Evolutionary conservation across 768 basidiomycete species (phyloP).

Genomic region (Crepidotus variabilis): DNA sequence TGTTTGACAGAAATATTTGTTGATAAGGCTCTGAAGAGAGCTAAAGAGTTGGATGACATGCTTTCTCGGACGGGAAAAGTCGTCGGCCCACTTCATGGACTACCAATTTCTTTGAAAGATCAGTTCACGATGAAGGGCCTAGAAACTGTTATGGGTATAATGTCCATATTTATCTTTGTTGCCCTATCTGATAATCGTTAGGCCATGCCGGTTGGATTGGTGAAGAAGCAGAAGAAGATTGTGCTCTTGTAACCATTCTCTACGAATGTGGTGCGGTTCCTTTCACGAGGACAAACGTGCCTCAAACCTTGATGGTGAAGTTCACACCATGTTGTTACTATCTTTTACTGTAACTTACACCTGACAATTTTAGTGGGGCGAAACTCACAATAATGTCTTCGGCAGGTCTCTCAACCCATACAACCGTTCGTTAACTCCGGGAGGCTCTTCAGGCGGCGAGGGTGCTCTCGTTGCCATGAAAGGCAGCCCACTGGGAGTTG

Average conservation of each 20-base stretch:
- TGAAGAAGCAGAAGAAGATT: conserved; percentile 50
- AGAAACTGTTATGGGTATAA: conserved; percentile 62
- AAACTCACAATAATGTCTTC: conserved; percentile 60
- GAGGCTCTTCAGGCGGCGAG: conserved; percentile 69
- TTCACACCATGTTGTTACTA: neutral
- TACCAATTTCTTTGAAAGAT: conserved; percentile 43
- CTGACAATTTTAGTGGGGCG: conserved; percentile 35
- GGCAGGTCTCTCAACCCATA: conserved; percentile 61
- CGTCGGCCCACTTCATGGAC: conserved; percentile 71
- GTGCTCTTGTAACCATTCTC: conserved; percentile 65
- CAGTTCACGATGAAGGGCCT: conserved; percentile 66
- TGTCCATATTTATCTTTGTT: neutral
- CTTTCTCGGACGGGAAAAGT: conserved; percentile 58
- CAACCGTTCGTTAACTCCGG: conserved; percentile 51
- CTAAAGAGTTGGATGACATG: conserved; percentile 62
- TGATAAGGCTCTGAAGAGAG: conserved; percentile 61
- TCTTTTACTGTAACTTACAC: neutral
- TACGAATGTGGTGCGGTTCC: conserved; percentile 64
- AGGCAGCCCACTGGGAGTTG: conserved; percentile 58
- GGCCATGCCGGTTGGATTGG: conserved; percentile 77
- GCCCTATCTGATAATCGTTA: conserved; percentile 13
- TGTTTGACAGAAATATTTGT: conserved; percentile 85
- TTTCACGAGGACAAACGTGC: conserved; percentile 73
- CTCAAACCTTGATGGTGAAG: conserved; percentile 72
- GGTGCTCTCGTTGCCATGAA: conserved; percentile 58